Evolutionary conservation across 2,329 filamentous ascomycete genomes (phyloP).

Genomic region (Hypomyces rosellus): DNA sequence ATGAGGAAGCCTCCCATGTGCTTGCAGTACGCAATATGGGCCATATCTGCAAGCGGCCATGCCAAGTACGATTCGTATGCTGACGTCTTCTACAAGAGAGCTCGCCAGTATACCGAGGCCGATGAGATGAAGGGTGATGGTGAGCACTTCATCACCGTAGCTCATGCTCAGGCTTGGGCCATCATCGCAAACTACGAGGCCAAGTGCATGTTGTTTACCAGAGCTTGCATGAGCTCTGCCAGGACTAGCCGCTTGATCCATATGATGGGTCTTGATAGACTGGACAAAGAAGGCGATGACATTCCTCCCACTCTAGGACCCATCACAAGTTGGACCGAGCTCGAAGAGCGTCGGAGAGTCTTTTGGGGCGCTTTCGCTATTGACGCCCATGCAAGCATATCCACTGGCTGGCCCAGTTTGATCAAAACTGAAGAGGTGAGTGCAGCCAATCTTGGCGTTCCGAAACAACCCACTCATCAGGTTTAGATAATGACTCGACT

Average conservation of each 20-base stretch:
- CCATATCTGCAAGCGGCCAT: constrained; percentile 64
- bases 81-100: constrained; percentile 73
- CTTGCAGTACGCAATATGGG: constrained; percentile 83
- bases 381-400: constrained; percentile 80
- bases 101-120: constrained; percentile 73
- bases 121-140: constrained; percentile 85
- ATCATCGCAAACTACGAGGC: constrained; percentile 75
- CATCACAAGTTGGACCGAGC: constrained; percentile 72
- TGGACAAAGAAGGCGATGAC: constrained; percentile 60
- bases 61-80: constrained; percentile 67
- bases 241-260: constrained; percentile 63
- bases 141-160: constrained; percentile 71
- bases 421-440: constrained; percentile 65
- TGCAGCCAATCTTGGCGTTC: background rate
- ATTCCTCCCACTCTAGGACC: constrained; percentile 69
- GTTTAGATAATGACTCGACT: constrained; percentile 65
- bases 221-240: constrained; percentile 77
- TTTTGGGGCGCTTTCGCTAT: constrained; percentile 83
- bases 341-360: constrained; percentile 67
- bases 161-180: constrained; percentile 74
- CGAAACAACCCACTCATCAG: background rate
- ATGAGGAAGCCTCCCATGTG: constrained; percentile 75
- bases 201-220: constrained; percentile 75
- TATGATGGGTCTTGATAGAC: constrained; percentile 78
- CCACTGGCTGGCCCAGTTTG: constrained; percentile 82